Conservation (phyloP, 2,329 filamentous ascomycete species). For the Paraphaeosphaeria sporulosa region DNA sequence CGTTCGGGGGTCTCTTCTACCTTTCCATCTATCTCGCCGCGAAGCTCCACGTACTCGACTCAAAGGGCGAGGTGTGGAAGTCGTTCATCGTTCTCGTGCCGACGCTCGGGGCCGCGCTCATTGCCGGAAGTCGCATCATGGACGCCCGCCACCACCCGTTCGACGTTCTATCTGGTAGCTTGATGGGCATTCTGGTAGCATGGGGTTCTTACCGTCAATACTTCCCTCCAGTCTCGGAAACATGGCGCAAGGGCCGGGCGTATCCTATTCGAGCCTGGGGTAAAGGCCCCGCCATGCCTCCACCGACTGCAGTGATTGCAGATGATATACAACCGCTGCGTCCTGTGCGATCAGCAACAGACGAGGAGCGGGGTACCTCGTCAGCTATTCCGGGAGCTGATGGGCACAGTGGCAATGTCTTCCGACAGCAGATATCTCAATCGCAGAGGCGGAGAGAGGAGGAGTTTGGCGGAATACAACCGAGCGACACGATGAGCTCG, state of each 20-base stretch:
- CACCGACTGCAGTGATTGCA: constrained; percentile 32
- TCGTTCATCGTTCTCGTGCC: constrained; percentile 62
- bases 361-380: constrained; percentile 43
- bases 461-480: constrained; percentile 35
- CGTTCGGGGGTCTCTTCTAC: constrained; percentile 67
- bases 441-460: constrained; percentile 46
- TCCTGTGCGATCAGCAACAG: constrained; percentile 33
- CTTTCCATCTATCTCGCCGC: constrained; percentile 67
- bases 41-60: constrained; percentile 67
- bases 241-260: constrained; percentile 65
- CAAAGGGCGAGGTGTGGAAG: constrained; percentile 68
- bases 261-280: constrained; percentile 67
- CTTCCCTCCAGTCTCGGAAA: constrained; percentile 63
- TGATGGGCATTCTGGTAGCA: constrained; percentile 61
- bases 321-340: constrained; percentile 44
- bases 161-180: constrained; percentile 64
- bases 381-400: constrained; percentile 29
- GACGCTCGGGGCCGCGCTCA: constrained; percentile 61
- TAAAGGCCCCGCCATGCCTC: constrained; percentile 50
- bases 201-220: constrained; percentile 66
- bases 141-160: constrained; percentile 69
- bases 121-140: constrained; percentile 67
- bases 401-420: constrained; percentile 43
- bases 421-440: constrained; percentile 48
- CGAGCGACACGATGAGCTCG: constrained; percentile 41